A percentile compares a stretch with the other conserved stretches of the same genome.
phyloP scores from a whole-genome alignment of 306 rosid species.

The Acacia melanoxylon region DNA sequence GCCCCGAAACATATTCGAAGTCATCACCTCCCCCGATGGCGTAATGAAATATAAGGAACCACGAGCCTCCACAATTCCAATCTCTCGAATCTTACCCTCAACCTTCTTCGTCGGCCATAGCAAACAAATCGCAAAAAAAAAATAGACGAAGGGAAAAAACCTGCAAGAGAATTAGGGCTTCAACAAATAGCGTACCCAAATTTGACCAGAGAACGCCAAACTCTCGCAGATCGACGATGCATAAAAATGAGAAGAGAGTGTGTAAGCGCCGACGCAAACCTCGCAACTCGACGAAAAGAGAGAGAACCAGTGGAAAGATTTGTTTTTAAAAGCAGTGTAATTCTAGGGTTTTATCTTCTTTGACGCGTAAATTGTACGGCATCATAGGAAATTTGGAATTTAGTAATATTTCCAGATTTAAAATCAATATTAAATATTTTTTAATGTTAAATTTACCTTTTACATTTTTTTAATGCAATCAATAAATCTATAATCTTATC shows the following conservation, averaged over 20 bases:
- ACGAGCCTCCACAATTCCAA: neutral
- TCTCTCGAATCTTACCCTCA: neutral
- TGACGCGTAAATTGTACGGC: neutral
- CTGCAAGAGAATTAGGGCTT: neutral
- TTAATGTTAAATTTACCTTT: too few relatives aligned
- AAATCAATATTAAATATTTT: too few relatives aligned
- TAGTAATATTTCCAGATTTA: too few relatives aligned
- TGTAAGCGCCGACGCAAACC: neutral
- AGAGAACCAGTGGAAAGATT: neutral
- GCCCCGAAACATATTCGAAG: neutral
- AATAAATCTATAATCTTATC: too few relatives aligned
- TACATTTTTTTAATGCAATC: too few relatives aligned
- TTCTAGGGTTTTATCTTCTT: neutral
- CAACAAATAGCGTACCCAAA: neutral
- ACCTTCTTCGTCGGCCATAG: neutral
- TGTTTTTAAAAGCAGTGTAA: neutral
- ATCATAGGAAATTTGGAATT: neutral
- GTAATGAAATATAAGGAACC: neutral
- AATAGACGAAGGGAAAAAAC: neutral
- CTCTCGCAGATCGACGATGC: neutral
- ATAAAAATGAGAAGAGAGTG: neutral
- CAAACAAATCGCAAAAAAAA: neutral
- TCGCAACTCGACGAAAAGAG: neutral
- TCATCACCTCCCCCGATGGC: neutral
- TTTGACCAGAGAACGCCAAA: neutral